Conservation (phyloP, 2,329 filamentous ascomycete species). For the Hymenoscyphus fraxineus region DNA sequence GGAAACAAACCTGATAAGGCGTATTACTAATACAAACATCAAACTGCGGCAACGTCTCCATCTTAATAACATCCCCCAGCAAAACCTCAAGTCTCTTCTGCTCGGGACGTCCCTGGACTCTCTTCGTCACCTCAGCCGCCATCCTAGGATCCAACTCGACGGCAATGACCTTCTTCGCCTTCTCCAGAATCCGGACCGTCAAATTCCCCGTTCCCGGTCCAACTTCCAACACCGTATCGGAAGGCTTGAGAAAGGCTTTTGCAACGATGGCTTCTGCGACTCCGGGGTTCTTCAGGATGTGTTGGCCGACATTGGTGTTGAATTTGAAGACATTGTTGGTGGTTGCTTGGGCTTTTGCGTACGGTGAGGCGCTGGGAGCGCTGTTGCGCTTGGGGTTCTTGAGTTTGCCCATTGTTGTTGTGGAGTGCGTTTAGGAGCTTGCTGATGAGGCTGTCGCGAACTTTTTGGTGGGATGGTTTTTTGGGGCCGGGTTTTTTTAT, state of each 20-base stretch:
- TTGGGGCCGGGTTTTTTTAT: background rate
- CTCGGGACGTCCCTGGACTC: conserved; percentile 83
- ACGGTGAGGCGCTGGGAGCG: conserved; percentile 26
- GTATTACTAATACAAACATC: conserved; percentile 75
- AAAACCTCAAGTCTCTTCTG: conserved; percentile 83
- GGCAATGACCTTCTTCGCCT: conserved; percentile 75
- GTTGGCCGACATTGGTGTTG: conserved; percentile 57
- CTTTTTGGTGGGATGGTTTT: conserved; percentile 4
- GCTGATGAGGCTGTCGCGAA: background rate
- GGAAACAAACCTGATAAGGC: conserved; percentile 54
- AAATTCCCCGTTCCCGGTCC: conserved; percentile 87
- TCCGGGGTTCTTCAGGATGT: conserved; percentile 90
- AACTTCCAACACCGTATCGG: conserved; percentile 85
- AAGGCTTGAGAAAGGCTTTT: conserved; percentile 87
- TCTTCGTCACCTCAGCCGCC: conserved; percentile 84
- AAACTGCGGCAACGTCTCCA: conserved; percentile 59
- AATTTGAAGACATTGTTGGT: conserved; percentile 92
- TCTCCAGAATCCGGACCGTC: conserved; percentile 83
- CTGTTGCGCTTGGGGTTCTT: conserved; percentile 34
- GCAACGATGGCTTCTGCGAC: conserved; percentile 78
- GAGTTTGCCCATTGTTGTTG: conserved; percentile 33
- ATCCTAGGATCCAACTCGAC: conserved; percentile 95
- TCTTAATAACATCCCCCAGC: conserved; percentile 91
- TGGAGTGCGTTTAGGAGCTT: background rate
- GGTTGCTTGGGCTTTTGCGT: conserved; percentile 31